Percentiles rank a stretch among this genome's conserved stretches.
Evolutionary conservation across 139 green algal genomes (phyloP).

Genomic region (Limnomonas spitsbergensis): DNA sequence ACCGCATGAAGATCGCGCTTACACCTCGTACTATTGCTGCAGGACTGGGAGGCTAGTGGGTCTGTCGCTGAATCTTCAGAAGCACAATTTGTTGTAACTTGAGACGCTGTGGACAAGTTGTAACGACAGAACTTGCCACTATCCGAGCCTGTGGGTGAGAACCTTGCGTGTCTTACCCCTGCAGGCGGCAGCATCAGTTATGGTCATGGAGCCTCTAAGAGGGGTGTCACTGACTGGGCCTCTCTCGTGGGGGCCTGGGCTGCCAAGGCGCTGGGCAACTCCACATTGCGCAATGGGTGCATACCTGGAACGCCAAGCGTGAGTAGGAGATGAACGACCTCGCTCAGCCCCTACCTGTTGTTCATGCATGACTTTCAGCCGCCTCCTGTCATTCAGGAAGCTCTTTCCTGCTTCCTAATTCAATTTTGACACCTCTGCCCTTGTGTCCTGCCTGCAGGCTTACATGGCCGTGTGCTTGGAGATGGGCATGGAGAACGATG

Average conservation of each 20-base stretch:
- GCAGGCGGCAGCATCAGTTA: neutral
- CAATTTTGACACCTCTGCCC: neutral
- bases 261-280: neutral
- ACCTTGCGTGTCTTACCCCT: no score
- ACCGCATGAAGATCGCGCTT: neutral
- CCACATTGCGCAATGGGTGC: neutral
- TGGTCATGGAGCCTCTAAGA: neutral
- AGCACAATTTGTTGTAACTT: neutral
- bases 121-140: neutral
- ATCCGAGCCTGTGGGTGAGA: neutral
- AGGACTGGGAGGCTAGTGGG: neutral
- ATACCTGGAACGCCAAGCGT: neutral
- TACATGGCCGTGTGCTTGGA: neutral
- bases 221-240: neutral
- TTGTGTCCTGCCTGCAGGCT: neutral
- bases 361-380: no score
- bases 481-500: neutral
- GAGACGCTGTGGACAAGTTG: neutral
- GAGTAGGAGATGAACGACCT: neutral
- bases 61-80: neutral
- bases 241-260: neutral
- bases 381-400: no score
- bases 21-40: neutral
- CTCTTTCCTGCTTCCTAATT: no score
- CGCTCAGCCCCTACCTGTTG: neutral